Evolutionary conservation across 768 basidiomycete genomes (phyloP), one percentile per base, ranked within the genome.

Genomic region (Pulveroboletus sp.): DNA sequence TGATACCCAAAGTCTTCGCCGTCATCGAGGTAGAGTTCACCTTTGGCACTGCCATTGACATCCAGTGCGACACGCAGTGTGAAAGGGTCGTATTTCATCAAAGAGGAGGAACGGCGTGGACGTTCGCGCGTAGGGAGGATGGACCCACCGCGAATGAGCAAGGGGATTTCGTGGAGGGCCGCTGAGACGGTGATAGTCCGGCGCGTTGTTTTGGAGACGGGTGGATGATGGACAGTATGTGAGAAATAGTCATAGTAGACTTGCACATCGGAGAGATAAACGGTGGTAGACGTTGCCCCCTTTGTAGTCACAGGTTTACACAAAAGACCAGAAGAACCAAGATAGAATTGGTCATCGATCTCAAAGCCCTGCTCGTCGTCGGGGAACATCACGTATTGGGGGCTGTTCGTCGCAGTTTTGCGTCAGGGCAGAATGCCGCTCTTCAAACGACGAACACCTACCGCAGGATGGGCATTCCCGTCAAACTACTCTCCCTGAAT

Each of bases 191-290:
- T 87, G 63, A 96, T 71, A 43, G 74, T 64, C 53, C 81, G 84
- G 53, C 88, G 85, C 41, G 80, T 75, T 4, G 17, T 6, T 13
- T 49, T 31, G 21, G 80, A 65, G 17, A 39, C 3, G 2, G 81
- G 62, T 5, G 89, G 86, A 33, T 78, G 83, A 70, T 92, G 84
- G 37, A 82, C 73, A 15, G 76, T 64, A 61, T 82, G 70, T 32
- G 79, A 80, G 74, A 93, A 89, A 71, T 97, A 98, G 71, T 97
- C 83, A 63, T 98, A 99, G 74, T 96, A 98, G 7, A 93, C 84
- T 74, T 91, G 84, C 48, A 91, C 81, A 62, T 96, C 96, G 2
- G 89, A 76, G 33, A 99, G 77, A 67, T 97, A 97, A 6, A 98
- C 75, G 1, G 79, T 76, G 1, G 83, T 73, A 56, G 87, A 81